A percentile compares a stretch with the other conserved stretches of the same genome.
Evolutionary conservation across 139 green algal species (phyloP).

Genomic region (Ulvella scutata): DNA sequence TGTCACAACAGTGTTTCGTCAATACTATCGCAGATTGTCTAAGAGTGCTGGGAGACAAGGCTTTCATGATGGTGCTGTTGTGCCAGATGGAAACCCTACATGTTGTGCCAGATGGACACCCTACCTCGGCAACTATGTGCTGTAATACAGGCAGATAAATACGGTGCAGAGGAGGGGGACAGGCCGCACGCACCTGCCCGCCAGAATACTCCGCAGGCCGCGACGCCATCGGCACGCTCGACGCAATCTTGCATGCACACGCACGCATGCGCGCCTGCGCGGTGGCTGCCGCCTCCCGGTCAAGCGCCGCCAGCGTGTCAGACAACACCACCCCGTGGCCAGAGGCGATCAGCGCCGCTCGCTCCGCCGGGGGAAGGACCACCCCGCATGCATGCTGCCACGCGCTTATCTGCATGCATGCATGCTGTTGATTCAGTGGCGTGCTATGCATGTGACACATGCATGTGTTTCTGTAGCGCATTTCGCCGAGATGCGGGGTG

Average conservation of each 20-base stretch:
- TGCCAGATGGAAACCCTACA: no score
- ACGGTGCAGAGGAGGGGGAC: no score
- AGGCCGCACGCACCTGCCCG: no score
- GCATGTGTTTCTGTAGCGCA: not conserved
- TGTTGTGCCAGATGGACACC: no score
- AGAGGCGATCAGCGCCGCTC: not conserved
- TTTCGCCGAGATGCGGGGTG: not conserved
- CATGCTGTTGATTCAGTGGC: not conserved
- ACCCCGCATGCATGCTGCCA: not conserved
- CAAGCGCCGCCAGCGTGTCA: not conserved
- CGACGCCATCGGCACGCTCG: not conserved
- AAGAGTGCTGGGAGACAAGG: no score
- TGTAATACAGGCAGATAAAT: no score
- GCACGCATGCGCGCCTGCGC: not conserved
- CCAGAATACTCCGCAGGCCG: not conserved
- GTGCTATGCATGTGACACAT: not conserved
- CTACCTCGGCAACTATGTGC: no score
- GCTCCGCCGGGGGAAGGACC: not conserved
- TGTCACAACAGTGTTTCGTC: no score
- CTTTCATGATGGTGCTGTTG: no score
- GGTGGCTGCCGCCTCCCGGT: not conserved
- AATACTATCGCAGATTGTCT: no score
- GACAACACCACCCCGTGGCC: not conserved
- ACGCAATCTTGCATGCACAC: not conserved
- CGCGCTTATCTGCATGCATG: not conserved